Conservation (phyloP, 495 filamentous ascomycete species). For the Jackrogersella multiformis region DNA sequence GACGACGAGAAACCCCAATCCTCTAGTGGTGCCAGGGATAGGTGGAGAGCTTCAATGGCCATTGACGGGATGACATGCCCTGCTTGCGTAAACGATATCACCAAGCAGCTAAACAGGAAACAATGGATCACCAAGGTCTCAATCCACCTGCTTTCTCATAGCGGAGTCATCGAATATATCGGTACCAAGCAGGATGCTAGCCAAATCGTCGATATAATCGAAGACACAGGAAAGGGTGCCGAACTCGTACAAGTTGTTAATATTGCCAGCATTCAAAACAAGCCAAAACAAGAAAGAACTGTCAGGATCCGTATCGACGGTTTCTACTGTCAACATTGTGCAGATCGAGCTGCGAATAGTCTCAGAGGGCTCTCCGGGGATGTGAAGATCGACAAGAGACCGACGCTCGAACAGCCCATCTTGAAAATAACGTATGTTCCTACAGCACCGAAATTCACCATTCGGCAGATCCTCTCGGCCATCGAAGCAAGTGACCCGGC, state of each 20-base stretch:
- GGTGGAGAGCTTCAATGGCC: conserved; percentile 68
- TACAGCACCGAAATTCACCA: conserved; percentile 72
- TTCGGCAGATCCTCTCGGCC: conserved; percentile 74
- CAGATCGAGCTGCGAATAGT: conserved; percentile 64
- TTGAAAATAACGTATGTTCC: conserved; percentile 77
- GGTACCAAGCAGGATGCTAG: conserved; percentile 60
- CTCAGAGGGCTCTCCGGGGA: conserved; percentile 50
- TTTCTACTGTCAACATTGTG: conserved; percentile 90
- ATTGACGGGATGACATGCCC: conserved; percentile 89
- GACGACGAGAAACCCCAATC: conserved; percentile 16
- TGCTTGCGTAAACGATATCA: conserved; percentile 74
- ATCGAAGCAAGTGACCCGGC: conserved; percentile 71
- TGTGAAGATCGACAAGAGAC: conserved; percentile 58
- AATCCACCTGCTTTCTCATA: conserved; percentile 79
- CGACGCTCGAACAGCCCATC: conserved; percentile 65
- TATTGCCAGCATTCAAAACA: conserved; percentile 33
- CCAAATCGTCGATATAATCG: conserved; percentile 73
- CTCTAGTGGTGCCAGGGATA: conserved; percentile 4
- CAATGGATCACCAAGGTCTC: conserved; percentile 69
- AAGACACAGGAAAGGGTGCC: conserved; percentile 83
- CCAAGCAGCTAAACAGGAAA: conserved; percentile 67
- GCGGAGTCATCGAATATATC: conserved; percentile 70
- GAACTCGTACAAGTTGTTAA: conserved; percentile 62
- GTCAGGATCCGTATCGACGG: conserved; percentile 77
- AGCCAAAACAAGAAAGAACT: conserved; percentile 57